phyloP scores from a whole-genome alignment of 306 rosid species.

The Casuarina equisetifolia region DNA sequence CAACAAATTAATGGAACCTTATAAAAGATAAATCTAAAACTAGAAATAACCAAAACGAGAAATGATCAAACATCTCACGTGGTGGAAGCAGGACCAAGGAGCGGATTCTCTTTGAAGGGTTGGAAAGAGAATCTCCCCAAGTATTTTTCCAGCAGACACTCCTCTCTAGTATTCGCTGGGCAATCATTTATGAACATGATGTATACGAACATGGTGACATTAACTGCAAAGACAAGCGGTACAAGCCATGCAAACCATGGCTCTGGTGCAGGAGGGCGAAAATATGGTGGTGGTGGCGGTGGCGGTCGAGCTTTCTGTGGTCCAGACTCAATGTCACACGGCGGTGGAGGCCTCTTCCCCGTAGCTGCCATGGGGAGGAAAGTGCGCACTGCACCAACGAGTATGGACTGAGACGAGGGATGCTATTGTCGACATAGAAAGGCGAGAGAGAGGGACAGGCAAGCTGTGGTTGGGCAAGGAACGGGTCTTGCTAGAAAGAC shows the following conservation, averaged over 20 bases:
- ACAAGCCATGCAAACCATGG: slow-evolving; percentile 71
- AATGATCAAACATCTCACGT: slow-evolving; percentile 40
- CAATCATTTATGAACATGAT: slow-evolving; percentile 70
- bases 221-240: slow-evolving; percentile 53
- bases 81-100: slow-evolving; percentile 67
- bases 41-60: neutral
- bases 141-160: slow-evolving; percentile 38
- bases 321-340: slow-evolving; percentile 59
- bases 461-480: slow-evolving; percentile 35
- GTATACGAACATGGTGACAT: slow-evolving; percentile 49
- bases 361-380: slow-evolving; percentile 14
- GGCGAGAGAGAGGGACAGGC: slow-evolving; percentile 21
- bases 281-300: slow-evolving; percentile 40
- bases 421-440: slow-evolving; percentile 11
- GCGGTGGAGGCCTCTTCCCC: slow-evolving; percentile 55
- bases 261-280: slow-evolving; percentile 39
- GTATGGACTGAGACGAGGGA: slow-evolving; percentile 4
- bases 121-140: slow-evolving; percentile 73
- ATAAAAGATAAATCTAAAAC: neutral
- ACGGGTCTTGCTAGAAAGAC: slow-evolving; percentile 21
- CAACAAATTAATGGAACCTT: neutral
- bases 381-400: slow-evolving; percentile 11
- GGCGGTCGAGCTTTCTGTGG: slow-evolving; percentile 8
- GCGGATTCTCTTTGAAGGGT: slow-evolving; percentile 66
- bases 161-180: slow-evolving; percentile 30